Evolutionary conservation across 345 rosid genomes (phyloP).

Genomic region (Gossypium herbaceum): DNA sequence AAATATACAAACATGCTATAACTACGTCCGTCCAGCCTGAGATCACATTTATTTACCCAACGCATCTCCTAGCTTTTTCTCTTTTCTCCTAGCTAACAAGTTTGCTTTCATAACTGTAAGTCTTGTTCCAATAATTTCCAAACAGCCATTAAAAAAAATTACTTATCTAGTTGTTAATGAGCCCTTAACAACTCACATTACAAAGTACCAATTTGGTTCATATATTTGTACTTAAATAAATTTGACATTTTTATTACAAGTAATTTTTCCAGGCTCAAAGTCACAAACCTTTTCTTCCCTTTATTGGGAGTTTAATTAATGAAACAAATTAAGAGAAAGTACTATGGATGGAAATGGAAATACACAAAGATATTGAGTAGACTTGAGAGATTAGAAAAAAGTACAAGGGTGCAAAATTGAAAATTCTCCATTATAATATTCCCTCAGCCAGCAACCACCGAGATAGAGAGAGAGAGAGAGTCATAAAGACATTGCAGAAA

Average conservation of each 20-base stretch:
- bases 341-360: background rate
- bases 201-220: background rate
- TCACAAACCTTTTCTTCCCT: background rate
- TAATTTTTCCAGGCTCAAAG: background rate
- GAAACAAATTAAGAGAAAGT: too few relatives aligned
- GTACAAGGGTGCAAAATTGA: slow-evolving; percentile 24
- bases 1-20: too few relatives aligned
- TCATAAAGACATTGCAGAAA: slow-evolving; percentile 30
- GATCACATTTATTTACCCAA: background rate
- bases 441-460: slow-evolving; percentile 43
- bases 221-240: background rate
- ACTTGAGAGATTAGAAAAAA: background rate
- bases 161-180: too few relatives aligned
- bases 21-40: background rate
- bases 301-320: too few relatives aligned
- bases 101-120: background rate
- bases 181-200: too few relatives aligned
- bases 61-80: background rate
- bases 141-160: background rate
- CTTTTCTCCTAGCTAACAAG: slow-evolving; percentile 9
- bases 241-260: background rate
- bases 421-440: slow-evolving; percentile 34
- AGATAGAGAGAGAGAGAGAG: slow-evolving; percentile 24
- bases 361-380: background rate
- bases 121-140: background rate